These are phyloP conservation scores for Pisolithus albus DNA, from an alignment of 768 basidiomycete genomes.

Conservation along the genomic window DNA sequence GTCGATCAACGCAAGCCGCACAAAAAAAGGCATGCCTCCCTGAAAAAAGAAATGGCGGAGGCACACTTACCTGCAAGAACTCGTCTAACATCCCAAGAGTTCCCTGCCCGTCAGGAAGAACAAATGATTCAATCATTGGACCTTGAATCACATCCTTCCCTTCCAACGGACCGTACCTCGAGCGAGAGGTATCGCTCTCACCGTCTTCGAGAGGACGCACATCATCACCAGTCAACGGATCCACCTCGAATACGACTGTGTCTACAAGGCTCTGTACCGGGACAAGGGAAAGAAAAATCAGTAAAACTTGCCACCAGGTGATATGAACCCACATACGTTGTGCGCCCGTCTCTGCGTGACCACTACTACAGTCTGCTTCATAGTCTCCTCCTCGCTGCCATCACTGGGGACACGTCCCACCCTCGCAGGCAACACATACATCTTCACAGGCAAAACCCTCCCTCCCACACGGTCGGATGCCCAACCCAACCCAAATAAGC, in stretches of 20 bases:
- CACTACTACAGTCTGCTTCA: conserved; percentile 49
- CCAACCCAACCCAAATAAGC: conserved; percentile 68
- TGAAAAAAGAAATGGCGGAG: not conserved
- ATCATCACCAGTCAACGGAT: conserved; percentile 76
- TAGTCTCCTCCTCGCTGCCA: conserved; percentile 32
- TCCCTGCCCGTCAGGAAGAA: conserved; percentile 40
- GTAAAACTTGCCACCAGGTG: not conserved
- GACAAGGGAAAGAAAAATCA: not conserved
- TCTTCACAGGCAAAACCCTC: conserved; percentile 48
- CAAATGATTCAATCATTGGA: conserved; percentile 50
- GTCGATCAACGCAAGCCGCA: not conserved
- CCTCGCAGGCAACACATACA: conserved; percentile 42
- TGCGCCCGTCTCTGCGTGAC: conserved; percentile 54
- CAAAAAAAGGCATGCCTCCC: too few relatives aligned
- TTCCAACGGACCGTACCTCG: conserved; percentile 34
- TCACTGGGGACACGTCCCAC: not conserved
- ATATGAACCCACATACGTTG: conserved; percentile 41
- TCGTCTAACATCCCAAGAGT: conserved; percentile 67
- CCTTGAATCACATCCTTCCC: conserved; percentile 59
- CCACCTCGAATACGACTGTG: conserved; percentile 70
- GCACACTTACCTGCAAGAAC: conserved; percentile 56
- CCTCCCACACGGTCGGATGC: conserved; percentile 49
- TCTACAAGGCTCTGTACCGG: conserved; percentile 48
- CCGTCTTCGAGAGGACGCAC: conserved; percentile 20
- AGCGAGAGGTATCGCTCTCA: not conserved